phyloP scores from a whole-genome alignment of 805 yeast genomes.

The Lachancea sp. region DNA sequence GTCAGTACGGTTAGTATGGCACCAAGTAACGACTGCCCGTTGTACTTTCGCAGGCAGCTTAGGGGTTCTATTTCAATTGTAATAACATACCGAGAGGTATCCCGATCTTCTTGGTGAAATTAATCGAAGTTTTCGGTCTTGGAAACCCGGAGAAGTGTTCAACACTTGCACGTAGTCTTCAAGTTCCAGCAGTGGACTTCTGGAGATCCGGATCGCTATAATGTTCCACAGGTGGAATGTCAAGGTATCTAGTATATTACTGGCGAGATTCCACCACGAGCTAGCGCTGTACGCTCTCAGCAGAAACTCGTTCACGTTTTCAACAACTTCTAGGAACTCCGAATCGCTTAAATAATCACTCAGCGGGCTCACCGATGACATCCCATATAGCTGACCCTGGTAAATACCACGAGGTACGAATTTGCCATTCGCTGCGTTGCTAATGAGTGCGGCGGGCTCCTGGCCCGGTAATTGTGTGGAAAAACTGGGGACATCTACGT shows the following conservation, averaged over 20 bases:
- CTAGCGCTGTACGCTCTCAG: constrained; percentile 37
- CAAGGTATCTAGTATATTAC: constrained; percentile 33
- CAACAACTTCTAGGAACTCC: constrained; percentile 40
- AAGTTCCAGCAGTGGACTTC: constrained; percentile 33
- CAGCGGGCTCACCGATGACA: constrained; percentile 48
- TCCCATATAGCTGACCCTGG: constrained; percentile 44
- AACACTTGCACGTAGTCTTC: constrained; percentile 37
- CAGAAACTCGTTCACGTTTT: constrained; percentile 39
- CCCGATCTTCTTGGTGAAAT: constrained; percentile 50
- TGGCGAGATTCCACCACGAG: constrained; percentile 37
- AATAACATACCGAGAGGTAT: constrained; percentile 42
- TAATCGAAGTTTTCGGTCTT: constrained; percentile 32
- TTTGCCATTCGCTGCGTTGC: constrained; percentile 6
- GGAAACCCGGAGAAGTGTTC: constrained; percentile 25
- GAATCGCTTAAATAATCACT: constrained; percentile 31
- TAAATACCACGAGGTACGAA: constrained; percentile 37
- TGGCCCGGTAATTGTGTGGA: constrained; percentile 49
- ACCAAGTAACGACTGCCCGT: too few species aligned
- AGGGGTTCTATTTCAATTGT: background rate
- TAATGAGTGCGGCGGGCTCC: constrained; percentile 55
- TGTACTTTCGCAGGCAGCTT: too few species aligned
- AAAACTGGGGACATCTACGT: constrained; percentile 46
- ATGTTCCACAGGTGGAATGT: constrained; percentile 39
- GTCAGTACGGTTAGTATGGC: constrained; percentile 3
- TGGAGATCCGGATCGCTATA: constrained; percentile 11